phyloP scores from a whole-genome alignment of 176 grass and related monocot species.

The Bothriochloa decipiens region DNA sequence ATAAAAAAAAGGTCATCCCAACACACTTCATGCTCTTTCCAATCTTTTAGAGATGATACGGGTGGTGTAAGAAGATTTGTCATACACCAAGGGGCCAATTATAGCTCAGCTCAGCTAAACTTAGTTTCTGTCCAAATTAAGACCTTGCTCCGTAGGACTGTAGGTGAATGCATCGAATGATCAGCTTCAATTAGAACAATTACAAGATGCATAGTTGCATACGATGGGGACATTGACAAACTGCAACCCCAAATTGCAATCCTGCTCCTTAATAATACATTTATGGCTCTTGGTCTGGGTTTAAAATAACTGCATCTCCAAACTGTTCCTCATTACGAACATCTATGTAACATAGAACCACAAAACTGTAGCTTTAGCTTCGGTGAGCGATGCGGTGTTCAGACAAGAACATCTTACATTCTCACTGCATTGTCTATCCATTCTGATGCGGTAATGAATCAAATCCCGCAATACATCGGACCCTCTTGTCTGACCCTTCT shows the following conservation, averaged over 20 bases:
- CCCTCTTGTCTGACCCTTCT: neutral
- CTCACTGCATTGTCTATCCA: neutral
- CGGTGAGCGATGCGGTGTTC: neutral
- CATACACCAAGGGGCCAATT: neutral
- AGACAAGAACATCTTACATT: neutral
- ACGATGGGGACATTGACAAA: neutral
- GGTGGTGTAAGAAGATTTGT: neutral
- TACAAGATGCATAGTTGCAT: neutral
- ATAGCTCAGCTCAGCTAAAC: neutral
- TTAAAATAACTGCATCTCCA: neutral
- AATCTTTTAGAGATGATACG: neutral
- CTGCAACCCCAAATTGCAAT: neutral
- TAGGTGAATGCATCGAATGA: neutral
- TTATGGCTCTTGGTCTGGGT: neutral
- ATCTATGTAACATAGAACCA: neutral
- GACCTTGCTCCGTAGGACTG: too few relatives aligned
- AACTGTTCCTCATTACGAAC: neutral
- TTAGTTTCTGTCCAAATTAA: neutral
- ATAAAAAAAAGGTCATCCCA: neutral
- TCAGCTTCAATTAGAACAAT: neutral
- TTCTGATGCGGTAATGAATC: neutral
- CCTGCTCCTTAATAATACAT: neutral
- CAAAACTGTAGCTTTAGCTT: neutral
- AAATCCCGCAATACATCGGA: neutral
- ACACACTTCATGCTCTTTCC: neutral